Evolutionary conservation across 306 rosid genomes (phyloP).

Genomic region (Vicia sativa): DNA sequence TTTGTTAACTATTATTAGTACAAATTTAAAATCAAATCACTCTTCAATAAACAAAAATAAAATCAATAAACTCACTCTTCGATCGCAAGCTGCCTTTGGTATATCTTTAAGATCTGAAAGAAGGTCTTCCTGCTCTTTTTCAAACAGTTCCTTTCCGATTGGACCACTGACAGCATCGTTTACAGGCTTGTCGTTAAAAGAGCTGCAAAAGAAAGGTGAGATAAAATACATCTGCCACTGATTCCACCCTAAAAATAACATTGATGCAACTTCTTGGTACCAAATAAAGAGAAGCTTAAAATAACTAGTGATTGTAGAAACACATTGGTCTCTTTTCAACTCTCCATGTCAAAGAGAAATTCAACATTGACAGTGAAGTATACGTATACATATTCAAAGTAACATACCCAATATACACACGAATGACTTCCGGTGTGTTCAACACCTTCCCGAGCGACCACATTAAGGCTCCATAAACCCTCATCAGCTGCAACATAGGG

Average conservation of each 20-base stretch:
- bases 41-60: constrained; percentile 18
- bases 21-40: constrained; percentile 4
- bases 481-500: constrained; percentile 67
- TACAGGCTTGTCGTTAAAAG: constrained; percentile 90
- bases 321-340: constrained; percentile 28
- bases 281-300: constrained; percentile 19
- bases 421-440: constrained; percentile 91
- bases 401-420: constrained; percentile 87
- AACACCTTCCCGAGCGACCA: constrained; percentile 97
- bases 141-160: constrained; percentile 82
- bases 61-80: constrained; percentile 62
- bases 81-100: constrained; percentile 91
- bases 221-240: constrained; percentile 8
- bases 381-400: not conserved
- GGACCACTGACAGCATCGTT: constrained; percentile 80
- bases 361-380: constrained; percentile 1
- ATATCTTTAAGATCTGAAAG: constrained; percentile 87
- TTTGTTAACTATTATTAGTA: constrained; percentile 3
- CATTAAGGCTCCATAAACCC: constrained; percentile 96
- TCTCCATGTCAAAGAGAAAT: constrained; percentile 7
- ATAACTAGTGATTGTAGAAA: not conserved
- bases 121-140: constrained; percentile 89
- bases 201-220: constrained; percentile 49
- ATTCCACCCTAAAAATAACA: constrained; percentile 6
- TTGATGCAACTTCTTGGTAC: constrained; percentile 12